phyloP scores from a whole-genome alignment of 2,329 filamentous ascomycete genomes.

The Penicillium sp. region DNA sequence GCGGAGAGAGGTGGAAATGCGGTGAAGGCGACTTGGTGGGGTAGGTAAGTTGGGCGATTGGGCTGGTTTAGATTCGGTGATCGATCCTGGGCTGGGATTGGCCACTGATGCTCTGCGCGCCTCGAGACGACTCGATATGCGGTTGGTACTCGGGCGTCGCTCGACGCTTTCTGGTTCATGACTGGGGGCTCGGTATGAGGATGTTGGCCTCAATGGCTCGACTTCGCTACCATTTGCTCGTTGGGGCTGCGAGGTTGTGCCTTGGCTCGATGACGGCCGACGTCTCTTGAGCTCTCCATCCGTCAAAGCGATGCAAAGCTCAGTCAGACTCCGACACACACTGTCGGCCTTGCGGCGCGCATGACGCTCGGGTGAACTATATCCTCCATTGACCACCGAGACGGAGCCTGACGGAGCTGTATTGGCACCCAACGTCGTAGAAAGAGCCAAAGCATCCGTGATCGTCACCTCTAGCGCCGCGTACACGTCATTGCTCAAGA shows the following conservation, averaged over 20 bases:
- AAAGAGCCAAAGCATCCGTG: conserved; percentile 75
- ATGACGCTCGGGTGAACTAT: conserved; percentile 69
- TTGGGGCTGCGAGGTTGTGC: not conserved
- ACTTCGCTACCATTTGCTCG: not conserved
- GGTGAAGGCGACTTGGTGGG: conserved; percentile 40
- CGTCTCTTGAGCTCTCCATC: conserved; percentile 52
- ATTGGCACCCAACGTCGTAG: conserved; percentile 72
- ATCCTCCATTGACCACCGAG: conserved; percentile 38
- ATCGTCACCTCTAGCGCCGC: conserved; percentile 77
- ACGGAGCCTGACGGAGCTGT: conserved; percentile 58
- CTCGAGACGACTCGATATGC: conserved; percentile 37
- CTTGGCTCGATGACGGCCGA: conserved; percentile 1
- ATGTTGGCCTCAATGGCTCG: conserved; percentile 27
- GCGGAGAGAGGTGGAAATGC: conserved; percentile 41
- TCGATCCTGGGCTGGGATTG: conserved; percentile 25
- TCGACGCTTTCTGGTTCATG: conserved; percentile 39
- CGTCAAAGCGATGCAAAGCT: conserved; percentile 82
- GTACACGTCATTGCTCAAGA: conserved; percentile 71
- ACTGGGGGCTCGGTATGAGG: conserved; percentile 37
- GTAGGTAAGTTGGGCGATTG: conserved; percentile 20
- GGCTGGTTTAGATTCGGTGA: conserved; percentile 13
- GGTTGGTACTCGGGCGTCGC: conserved; percentile 28
- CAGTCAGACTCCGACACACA: conserved; percentile 88
- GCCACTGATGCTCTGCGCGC: conserved; percentile 42
- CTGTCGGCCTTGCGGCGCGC: conserved; percentile 87